phyloP scores from a whole-genome alignment of 108 stramenopile species.

The Chaetoceros muelleri region DNA sequence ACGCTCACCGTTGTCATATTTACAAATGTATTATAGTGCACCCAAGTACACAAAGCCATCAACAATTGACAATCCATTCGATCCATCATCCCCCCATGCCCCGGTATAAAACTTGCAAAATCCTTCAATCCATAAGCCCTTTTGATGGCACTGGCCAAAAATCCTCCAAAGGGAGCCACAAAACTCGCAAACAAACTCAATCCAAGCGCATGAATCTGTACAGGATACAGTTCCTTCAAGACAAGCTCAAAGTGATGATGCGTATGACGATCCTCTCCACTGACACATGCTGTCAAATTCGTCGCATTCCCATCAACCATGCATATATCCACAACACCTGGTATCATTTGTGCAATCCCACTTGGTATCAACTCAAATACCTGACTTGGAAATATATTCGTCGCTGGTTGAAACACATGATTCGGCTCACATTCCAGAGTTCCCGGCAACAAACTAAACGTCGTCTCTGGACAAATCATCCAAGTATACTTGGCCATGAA shows the following conservation, averaged over 20 bases:
- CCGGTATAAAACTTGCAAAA: conserved; percentile 92
- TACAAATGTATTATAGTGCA: conserved; percentile 94
- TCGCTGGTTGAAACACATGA: conserved; percentile 58
- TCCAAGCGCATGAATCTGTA: conserved; percentile 82
- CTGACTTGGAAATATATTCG: conserved; percentile 53
- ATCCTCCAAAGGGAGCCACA: conserved; percentile 98
- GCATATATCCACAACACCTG: conserved; percentile 58
- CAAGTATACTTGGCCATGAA: conserved; percentile 71
- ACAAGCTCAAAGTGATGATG: conserved; percentile 74
- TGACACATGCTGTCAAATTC: conserved; percentile 37
- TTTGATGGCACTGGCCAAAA: conserved; percentile 93
- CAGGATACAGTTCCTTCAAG: conserved; percentile 52
- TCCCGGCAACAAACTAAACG: conserved; percentile 51
- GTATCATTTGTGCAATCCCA: conserved; percentile 42
- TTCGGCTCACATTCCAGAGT: conserved; percentile 67
- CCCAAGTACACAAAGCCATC: conserved; percentile 93
- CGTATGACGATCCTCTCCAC: conserved; percentile 41
- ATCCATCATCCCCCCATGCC: conserved; percentile 97
- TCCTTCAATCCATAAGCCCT: conserved; percentile 95
- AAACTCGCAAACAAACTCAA: conserved; percentile 84
- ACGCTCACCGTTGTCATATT: conserved; percentile 74
- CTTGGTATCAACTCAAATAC: conserved; percentile 69
- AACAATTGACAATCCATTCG: conserved; percentile 98
- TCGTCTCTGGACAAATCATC: conserved; percentile 88
- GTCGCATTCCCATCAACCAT: conserved; percentile 13